These are phyloP conservation scores for Hymenoscyphus linearis DNA, from an alignment of 2,329 filamentous ascomycete genomes.

Conservation along the genomic window DNA sequence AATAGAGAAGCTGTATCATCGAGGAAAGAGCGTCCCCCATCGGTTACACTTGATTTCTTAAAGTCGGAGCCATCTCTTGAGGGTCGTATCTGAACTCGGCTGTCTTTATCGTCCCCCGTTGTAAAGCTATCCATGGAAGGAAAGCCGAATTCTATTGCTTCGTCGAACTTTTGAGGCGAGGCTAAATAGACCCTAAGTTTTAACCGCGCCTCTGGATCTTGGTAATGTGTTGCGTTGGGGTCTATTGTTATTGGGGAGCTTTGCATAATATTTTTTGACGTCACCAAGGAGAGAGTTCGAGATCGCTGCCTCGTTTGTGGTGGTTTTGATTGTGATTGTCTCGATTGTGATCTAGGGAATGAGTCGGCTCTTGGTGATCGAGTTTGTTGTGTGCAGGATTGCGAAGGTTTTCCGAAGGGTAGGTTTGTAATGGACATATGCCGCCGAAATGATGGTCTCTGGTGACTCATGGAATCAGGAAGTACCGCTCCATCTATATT, in stretches of 20 bases:
- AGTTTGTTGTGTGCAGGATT: conserved; percentile 32
- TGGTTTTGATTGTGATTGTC: not conserved
- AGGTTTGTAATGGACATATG: conserved; percentile 67
- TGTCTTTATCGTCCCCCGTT: conserved; percentile 33
- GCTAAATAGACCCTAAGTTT: conserved; percentile 83
- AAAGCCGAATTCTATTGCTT: conserved; percentile 91
- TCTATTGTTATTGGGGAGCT: conserved; percentile 54
- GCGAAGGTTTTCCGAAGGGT: conserved; percentile 52
- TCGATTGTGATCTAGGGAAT: conserved; percentile 3
- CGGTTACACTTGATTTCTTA: conserved; percentile 35
- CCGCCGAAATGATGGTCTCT: conserved; percentile 60
- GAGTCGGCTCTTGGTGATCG: conserved; percentile 30
- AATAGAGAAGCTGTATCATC: conserved; percentile 53
- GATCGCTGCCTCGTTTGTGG: conserved; percentile 40
- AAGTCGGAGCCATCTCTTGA: conserved; percentile 21
- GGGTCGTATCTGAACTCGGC: conserved; percentile 19
- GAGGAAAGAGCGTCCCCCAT: conserved; percentile 52
- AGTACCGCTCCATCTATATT: conserved; percentile 51
- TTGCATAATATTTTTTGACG: conserved; percentile 35
- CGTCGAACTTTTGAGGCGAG: conserved; percentile 91
- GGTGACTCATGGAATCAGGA: conserved; percentile 39
- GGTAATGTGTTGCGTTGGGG: conserved; percentile 73
- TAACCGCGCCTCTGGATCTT: conserved; percentile 80
- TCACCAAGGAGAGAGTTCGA: conserved; percentile 50
- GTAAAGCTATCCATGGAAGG: conserved; percentile 52